A percentile compares a stretch with the other conserved stretches of the same genome.
phyloP scores from a whole-genome alignment of 2,329 filamentous ascomycete species.

The Pleomassaria siparia region DNA sequence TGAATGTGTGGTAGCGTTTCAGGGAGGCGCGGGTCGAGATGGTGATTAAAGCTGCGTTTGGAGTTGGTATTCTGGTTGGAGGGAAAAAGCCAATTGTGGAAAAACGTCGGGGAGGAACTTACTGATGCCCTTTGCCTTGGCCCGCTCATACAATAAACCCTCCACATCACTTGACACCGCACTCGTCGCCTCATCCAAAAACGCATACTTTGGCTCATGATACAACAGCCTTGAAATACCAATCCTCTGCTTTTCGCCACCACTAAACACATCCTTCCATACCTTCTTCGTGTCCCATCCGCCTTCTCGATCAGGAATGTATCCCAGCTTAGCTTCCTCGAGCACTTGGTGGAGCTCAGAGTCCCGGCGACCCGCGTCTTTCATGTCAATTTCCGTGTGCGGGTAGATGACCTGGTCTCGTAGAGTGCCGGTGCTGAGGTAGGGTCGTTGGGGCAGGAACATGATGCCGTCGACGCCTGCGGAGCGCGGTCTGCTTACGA shows the following conservation, averaged over 20 bases:
- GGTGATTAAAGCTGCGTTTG: constrained; percentile 73
- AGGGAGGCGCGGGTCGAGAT: constrained; percentile 92
- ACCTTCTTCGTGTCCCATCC: constrained; percentile 97
- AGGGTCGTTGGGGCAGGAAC: constrained; percentile 94
- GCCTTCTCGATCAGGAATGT: constrained; percentile 87
- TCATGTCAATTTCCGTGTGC: constrained; percentile 93
- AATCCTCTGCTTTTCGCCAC: constrained; percentile 96
- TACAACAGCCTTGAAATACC: constrained; percentile 88
- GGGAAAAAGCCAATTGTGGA: background rate
- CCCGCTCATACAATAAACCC: constrained; percentile 86
- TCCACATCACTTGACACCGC: constrained; percentile 95
- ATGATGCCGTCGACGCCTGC: constrained; percentile 90
- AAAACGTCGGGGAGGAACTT: constrained; percentile 45
- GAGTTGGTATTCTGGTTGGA: background rate
- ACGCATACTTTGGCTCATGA: constrained; percentile 90
- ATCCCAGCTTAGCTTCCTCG: constrained; percentile 82
- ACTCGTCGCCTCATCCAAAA: constrained; percentile 93
- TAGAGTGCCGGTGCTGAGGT: constrained; percentile 86
- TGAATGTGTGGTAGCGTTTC: constrained; percentile 94
- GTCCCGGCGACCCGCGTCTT: constrained; percentile 74
- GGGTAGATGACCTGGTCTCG: constrained; percentile 98
- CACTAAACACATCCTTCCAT: constrained; percentile 97
- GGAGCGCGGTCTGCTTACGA: constrained; percentile 82
- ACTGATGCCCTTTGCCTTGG: constrained; percentile 93
- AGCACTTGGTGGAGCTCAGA: constrained; percentile 75